Conservation (phyloP, 1,284 basidiomycete species). For the Papiliotrema nemorosa region DNA sequence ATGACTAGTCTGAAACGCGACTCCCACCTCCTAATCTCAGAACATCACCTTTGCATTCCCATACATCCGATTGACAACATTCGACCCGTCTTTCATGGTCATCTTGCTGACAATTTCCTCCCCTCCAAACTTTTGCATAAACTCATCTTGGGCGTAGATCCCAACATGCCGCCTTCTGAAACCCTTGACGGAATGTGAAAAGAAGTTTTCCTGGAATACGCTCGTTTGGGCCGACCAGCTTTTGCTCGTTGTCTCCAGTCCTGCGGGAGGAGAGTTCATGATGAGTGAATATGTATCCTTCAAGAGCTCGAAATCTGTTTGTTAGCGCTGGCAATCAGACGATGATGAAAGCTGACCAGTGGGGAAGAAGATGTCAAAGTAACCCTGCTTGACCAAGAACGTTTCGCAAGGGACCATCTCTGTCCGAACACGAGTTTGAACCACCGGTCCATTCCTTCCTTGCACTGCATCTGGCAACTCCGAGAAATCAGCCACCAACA, state of each 20-base stretch:
- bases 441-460: conserved; percentile 87
- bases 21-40: conserved; percentile 19
- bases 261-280: conserved; percentile 52
- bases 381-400: conserved; percentile 89
- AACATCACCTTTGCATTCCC: conserved; percentile 49
- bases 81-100: conserved; percentile 38
- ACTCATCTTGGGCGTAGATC: conserved; percentile 46
- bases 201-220: conserved; percentile 17
- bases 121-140: conserved; percentile 38
- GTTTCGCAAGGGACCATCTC: conserved; percentile 85
- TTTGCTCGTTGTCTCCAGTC: conserved; percentile 21
- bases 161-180: conserved; percentile 37
- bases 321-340: neutral
- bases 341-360: conserved; percentile 53
- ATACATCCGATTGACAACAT: conserved; percentile 47
- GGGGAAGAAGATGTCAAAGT: conserved; percentile 99
- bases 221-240: neutral
- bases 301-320: conserved; percentile 67
- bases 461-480: conserved; percentile 79
- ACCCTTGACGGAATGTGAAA: conserved; percentile 32
- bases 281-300: conserved; percentile 83
- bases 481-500: conserved; percentile 90
- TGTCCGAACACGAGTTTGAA: conserved; percentile 85
- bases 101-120: conserved; percentile 30
- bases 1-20: neutral